Evolutionary conservation across 2,329 filamentous ascomycete species (phyloP).

Genomic region (Microcyclospora tardicrescens): DNA sequence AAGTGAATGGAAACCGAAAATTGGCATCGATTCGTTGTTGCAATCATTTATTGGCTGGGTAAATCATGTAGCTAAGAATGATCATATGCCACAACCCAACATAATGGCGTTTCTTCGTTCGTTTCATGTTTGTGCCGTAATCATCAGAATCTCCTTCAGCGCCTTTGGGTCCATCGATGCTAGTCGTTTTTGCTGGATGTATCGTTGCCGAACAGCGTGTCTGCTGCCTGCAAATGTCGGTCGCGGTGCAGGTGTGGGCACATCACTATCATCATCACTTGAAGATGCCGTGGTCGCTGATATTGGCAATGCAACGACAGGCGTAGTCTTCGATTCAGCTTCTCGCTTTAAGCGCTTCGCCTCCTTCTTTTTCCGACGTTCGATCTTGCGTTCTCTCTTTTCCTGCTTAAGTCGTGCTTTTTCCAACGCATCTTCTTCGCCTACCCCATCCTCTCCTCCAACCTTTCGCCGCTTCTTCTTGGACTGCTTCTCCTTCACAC

Average conservation of each 20-base stretch:
- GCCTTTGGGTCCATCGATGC: conserved; percentile 71
- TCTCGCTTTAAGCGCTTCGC: conserved; percentile 35
- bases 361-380: conserved; percentile 37
- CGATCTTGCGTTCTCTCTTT: conserved; percentile 33
- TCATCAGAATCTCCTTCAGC: conserved; percentile 73
- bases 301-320: too few relatives aligned
- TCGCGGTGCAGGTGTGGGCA: conserved; percentile 18
- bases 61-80: too few relatives aligned
- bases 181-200: conserved; percentile 79
- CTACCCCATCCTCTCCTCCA: conserved; percentile 3
- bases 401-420: conserved; percentile 30
- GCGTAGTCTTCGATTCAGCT: conserved; percentile 13
- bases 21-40: too few relatives aligned
- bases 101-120: too few relatives aligned
- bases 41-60: too few relatives aligned
- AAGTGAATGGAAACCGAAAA: too few relatives aligned
- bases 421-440: conserved; percentile 9
- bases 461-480: conserved; percentile 10
- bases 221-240: conserved; percentile 28
- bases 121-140: conserved; percentile 33
- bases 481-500: conserved; percentile 25
- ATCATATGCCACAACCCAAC: too few relatives aligned
- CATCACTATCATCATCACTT: conserved; percentile 16
- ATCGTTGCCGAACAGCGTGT: conserved; percentile 63
- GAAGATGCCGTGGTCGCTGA: conserved; percentile 1